phyloP scores from a whole-genome alignment of 768 basidiomycete genomes.

The Cystobasidium ongulense region DNA sequence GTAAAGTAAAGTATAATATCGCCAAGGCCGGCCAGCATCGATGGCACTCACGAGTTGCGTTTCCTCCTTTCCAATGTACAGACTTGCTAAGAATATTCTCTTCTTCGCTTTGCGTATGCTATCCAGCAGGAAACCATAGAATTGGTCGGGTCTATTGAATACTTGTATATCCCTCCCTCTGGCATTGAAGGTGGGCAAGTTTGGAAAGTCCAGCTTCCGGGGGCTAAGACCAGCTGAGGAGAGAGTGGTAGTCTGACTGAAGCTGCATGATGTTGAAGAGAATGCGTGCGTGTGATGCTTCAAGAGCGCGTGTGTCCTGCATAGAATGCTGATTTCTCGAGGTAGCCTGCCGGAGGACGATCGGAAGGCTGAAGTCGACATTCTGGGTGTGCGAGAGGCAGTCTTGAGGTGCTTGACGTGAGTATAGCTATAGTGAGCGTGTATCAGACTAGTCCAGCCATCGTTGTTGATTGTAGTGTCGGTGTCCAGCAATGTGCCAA shows the following conservation, averaged over 20 bases:
- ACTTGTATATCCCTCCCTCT: conserved; percentile 53
- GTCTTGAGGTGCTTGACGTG: no score
- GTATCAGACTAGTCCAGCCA: background rate
- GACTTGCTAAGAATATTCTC: conserved; percentile 78
- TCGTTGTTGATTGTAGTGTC: background rate
- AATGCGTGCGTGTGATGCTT: background rate
- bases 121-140: conserved; percentile 55
- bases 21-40: background rate
- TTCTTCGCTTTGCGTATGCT: conserved; percentile 51
- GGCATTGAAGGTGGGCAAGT: conserved; percentile 51
- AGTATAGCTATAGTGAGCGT: no score
- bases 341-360: background rate
- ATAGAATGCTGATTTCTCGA: background rate
- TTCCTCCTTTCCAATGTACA: conserved; percentile 78
- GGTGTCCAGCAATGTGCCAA: background rate
- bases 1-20: no score
- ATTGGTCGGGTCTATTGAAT: conserved; percentile 55
- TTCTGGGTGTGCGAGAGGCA: conserved; percentile 53
- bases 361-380: conserved; percentile 66
- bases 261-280: background rate
- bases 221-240: background rate
- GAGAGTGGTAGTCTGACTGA: background rate
- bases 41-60: conserved; percentile 59
- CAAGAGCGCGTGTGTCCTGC: background rate
- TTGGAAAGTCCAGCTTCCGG: background rate